These are phyloP conservation scores for Pythium rhizo-oryzae DNA, from an alignment of 352 stramenopile species.

Conservation along the genomic window DNA sequence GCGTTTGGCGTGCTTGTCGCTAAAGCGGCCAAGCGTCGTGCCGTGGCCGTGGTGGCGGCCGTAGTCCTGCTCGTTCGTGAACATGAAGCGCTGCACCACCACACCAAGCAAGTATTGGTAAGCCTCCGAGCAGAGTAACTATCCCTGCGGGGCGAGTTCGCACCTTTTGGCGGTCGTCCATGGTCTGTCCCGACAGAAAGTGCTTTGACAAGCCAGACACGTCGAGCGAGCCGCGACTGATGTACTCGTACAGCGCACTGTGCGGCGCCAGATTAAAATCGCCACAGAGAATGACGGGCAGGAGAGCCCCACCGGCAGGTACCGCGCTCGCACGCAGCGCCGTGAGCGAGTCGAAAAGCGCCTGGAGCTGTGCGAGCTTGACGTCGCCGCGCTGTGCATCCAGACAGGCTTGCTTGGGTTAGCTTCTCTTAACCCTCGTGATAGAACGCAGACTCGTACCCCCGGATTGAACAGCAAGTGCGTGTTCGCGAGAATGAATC, in stretches of 20 bases:
- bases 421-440: too few species aligned
- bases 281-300: constrained; percentile 57
- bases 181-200: constrained; percentile 54
- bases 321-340: constrained; percentile 7
- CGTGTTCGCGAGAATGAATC: constrained; percentile 64
- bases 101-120: background rate
- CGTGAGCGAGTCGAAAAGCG: constrained; percentile 42
- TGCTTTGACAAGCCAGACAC: constrained; percentile 46
- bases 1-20: constrained; percentile 10
- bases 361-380: constrained; percentile 63
- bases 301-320: constrained; percentile 10
- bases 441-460: constrained; percentile 26
- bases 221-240: constrained; percentile 50
- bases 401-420: too few species aligned
- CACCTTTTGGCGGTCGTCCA: constrained; percentile 30
- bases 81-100: constrained; percentile 12
- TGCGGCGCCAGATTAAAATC: constrained; percentile 74
- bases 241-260: constrained; percentile 66
- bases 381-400: constrained; percentile 57
- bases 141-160: background rate
- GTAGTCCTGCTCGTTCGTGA: constrained; percentile 26
- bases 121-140: too few species aligned
- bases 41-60: constrained; percentile 28
- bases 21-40: constrained; percentile 30
- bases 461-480: constrained; percentile 76